These are phyloP conservation scores for Astragalus glycyphyllos DNA, from an alignment of 306 rosid genomes.

Conservation along the genomic window DNA sequence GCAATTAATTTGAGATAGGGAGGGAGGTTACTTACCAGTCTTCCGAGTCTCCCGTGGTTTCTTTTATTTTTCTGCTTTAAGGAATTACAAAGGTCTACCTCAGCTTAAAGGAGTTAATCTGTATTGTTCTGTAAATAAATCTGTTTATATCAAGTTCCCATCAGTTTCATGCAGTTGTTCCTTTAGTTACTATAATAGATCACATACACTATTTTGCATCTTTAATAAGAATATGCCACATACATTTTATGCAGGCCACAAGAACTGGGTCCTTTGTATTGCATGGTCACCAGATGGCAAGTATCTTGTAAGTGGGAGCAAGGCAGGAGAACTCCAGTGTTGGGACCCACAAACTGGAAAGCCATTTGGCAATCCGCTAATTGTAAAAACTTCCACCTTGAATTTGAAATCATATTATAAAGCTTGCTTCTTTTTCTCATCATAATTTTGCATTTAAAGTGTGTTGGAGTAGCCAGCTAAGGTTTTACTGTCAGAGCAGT, in stretches of 20 bases:
- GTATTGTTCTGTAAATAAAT: neutral
- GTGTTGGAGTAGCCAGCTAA: neutral
- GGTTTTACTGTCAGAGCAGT: neutral
- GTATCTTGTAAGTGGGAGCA: constrained; percentile 96
- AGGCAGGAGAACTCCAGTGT: constrained; percentile 83
- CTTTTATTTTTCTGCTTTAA: neutral
- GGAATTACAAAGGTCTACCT: neutral
- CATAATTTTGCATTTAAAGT: constrained; percentile 4
- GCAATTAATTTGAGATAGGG: constrained; percentile 19
- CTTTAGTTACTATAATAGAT: neutral
- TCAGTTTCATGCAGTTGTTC: constrained; percentile 18
- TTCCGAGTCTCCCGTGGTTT: neutral
- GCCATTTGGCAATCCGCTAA: constrained; percentile 69
- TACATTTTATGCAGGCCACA: constrained; percentile 70
- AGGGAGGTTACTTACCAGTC: neutral
- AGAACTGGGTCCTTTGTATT: constrained; percentile 92
- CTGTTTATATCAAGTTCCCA: neutral
- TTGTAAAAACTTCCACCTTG: constrained; percentile 53
- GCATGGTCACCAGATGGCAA: constrained; percentile 96
- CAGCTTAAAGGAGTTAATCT: constrained; percentile 8
- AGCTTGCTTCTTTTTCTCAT: constrained; percentile 6
- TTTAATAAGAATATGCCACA: neutral
- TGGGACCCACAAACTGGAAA: constrained; percentile 96
- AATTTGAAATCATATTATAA: constrained; percentile 4
- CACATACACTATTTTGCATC: constrained; percentile 11